Evolutionary conservation across 2,329 filamentous ascomycete genomes (phyloP), one percentile per base, ranked within the genome.

Genomic region (Drechslera avenae): DNA sequence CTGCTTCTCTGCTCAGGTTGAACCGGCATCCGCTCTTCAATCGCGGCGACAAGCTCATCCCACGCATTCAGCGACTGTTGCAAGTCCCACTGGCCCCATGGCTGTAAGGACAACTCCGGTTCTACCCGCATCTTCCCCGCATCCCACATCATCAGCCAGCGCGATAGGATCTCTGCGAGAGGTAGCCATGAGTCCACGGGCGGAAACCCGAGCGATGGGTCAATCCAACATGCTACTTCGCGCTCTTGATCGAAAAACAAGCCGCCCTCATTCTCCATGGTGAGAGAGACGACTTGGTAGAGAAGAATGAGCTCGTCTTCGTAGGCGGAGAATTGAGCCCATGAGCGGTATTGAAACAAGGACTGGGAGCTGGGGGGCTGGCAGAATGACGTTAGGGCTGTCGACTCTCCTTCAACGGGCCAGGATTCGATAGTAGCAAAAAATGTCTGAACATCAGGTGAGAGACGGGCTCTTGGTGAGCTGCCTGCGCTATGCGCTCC

Each of bases 81-180:
- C 26, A 46, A 32, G 12, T 46, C 43, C 43, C 43, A 46, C 34
- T 46, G 34, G 16, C 43, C 23, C 43, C 43, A 46, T 33, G 21
- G 14, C 34, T 39, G 43, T 21, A 46, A 31, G 23, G 34, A 39
- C 33, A 46, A 30, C n/a, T 39, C 33, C 9, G 16, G 21, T 31
- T 32, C 34, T 32, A 32, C 12, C 33, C 34, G 23, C 14, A 46
- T 46, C 43, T 46, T 46, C 43, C 23, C 43, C 8, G 34, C 34
- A 31, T 46, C 43, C 43, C 43, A 46, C 43, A 46, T 46, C 18
- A 46, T 36, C 23, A 46, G 26, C 43, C 43, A 46, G 34, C 43
- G 43, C 26, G 19, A 39, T 33, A 46, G 32, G 17, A 46, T 46
- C 13, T 46, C 34, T 17, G 16, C 34, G 6, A 46, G 34, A 31